These are phyloP conservation scores for Liquidambar formosana DNA, from an alignment of 164 flowering plant species.

Conservation along the genomic window DNA sequence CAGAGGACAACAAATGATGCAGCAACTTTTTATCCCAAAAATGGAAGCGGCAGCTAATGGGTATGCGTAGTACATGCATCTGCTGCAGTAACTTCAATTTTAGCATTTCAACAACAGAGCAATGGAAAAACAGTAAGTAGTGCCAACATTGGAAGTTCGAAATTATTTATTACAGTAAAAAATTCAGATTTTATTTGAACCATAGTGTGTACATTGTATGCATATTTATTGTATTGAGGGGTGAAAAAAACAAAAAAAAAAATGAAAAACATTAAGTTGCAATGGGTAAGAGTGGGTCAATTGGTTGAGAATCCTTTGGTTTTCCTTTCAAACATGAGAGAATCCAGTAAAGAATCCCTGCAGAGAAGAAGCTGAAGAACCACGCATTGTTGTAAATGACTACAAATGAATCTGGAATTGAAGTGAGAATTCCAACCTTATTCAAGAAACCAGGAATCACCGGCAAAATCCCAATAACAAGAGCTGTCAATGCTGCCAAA, in stretches of 20 bases:
- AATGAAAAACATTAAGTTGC: slow-evolving; percentile 7
- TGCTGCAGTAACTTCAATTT: no score
- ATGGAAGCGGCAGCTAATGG: no score
- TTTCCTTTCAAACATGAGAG: slow-evolving; percentile 35
- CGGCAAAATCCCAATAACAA: slow-evolving; percentile 71
- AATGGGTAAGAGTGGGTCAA: slow-evolving; percentile 44
- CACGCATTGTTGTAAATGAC: slow-evolving; percentile 79
- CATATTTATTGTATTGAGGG: neutral
- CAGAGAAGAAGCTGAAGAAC: slow-evolving; percentile 75
- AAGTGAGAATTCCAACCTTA: slow-evolving; percentile 54
- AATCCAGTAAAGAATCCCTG: slow-evolving; percentile 60
- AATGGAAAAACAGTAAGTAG: no score
- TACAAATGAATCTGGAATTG: slow-evolving; percentile 34
- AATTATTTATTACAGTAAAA: neutral
- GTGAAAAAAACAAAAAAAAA: neutral
- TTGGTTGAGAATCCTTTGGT: slow-evolving; percentile 10
- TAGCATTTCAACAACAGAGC: no score
- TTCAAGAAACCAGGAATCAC: slow-evolving; percentile 85
- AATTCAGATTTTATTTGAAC: neutral
- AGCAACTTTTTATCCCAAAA: no score
- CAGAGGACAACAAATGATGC: no score
- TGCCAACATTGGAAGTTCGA: no score
- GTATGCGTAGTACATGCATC: no score
- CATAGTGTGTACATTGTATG: neutral
- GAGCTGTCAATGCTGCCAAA: slow-evolving; percentile 60